Base-by-base conservation (phyloP, 176 grass and related monocot species). In the Carex parvula region DNA sequence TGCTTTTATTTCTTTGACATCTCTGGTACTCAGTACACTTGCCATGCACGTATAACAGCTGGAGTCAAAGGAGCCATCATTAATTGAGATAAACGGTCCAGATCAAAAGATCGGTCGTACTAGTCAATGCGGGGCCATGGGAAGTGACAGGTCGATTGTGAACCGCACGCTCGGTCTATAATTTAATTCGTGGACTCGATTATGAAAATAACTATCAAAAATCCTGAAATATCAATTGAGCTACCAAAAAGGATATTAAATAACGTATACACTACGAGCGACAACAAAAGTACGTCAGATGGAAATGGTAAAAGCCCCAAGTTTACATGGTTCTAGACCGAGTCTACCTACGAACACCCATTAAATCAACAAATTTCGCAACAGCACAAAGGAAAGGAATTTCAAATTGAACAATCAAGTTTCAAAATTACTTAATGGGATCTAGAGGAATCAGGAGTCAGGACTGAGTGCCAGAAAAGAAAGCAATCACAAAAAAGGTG, bases 21-120 rank as follows among this genome's bases (percentile, higher is more conserved):
- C 18, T 35, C 1, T 16, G 35, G 50, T 39, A 30, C 52, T 33
- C 26, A 18, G 55, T 54, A 79, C 53, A 79, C 26, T 56, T 33
- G 52, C 55, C 20, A 37, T 16, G 29, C 77, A 37, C 33, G 55
- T 80, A 59, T 61, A 59, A 80, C 29, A 80, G 55, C 55, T 80
- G 55, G 77, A 33, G 58, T 80, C 55, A 80, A 62, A 61, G 29
- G 10, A 24, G 8, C 14, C 46, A 58, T 59, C 46, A 58, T 58
- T 18, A 22, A 63, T 17, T 41, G 5, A 59, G 79, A 81, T 81
- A 13, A 6, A 81, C 57, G 79, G 79, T 24, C 79, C 3, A 63
- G 79, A 81, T 81, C 35, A 62, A 81, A 81, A 81, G 79, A 81
- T 62, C 56, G 54, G 79, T 63, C 15, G 54, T 39, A 63, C 56